Evolutionary conservation across 2,329 filamentous ascomycete genomes (phyloP).

Genomic region (Aspergillus ustus): DNA sequence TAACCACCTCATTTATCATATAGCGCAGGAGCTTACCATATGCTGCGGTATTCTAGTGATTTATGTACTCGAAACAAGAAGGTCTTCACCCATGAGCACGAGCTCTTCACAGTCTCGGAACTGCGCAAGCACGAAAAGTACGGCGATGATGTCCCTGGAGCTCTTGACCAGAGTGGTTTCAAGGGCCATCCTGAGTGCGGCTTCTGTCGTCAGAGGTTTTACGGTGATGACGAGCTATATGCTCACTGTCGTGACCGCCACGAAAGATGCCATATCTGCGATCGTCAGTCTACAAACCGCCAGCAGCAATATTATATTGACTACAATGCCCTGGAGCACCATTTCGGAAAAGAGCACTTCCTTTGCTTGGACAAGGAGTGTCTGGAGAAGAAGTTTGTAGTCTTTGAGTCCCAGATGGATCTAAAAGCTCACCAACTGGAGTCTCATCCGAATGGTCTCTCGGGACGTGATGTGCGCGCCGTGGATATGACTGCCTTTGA

Average conservation of each 20-base stretch:
- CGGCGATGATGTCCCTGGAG: constrained; percentile 88
- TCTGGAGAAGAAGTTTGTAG: constrained; percentile 95
- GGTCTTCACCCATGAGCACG: constrained; percentile 97
- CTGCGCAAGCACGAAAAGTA: constrained; percentile 85
- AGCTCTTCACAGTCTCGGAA: constrained; percentile 81
- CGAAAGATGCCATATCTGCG: constrained; percentile 93
- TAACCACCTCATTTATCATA: neutral
- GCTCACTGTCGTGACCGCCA: constrained; percentile 92
- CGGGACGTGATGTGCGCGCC: constrained; percentile 77
- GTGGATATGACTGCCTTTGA: constrained; percentile 91
- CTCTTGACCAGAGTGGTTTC: constrained; percentile 91
- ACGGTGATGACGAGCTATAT: constrained; percentile 93
- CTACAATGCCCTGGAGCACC: constrained; percentile 82
- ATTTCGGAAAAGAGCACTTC: constrained; percentile 88
- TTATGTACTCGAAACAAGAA: constrained; percentile 94
- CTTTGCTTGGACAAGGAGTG: constrained; percentile 85
- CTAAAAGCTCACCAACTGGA: constrained; percentile 90
- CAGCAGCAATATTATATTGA: constrained; percentile 90
- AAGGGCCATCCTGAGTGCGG: constrained; percentile 92
- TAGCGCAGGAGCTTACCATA: constrained; percentile 18
- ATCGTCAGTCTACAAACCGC: constrained; percentile 65
- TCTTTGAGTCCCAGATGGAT: constrained; percentile 94
- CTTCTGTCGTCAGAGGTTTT: constrained; percentile 91
- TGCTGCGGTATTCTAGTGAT: constrained; percentile 57
- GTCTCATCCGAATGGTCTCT: constrained; percentile 76